Base-by-base conservation (phyloP, 345 rosid genomes). In the Dovyalis caffra region DNA sequence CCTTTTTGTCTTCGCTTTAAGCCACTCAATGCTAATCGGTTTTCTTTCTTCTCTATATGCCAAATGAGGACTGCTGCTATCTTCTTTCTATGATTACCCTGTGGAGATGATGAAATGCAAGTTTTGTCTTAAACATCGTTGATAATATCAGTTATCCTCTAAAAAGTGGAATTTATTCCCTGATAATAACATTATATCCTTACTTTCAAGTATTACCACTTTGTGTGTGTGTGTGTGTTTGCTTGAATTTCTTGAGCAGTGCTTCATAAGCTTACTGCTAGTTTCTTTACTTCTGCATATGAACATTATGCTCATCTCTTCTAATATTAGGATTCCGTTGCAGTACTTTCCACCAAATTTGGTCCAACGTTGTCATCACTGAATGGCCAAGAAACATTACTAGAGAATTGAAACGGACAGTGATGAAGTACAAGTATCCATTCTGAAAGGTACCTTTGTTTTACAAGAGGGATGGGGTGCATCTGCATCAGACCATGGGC, bases 271-370 rank as follows among this genome's bases (percentile, higher is more conserved):
- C 9, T 68, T 16, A 43, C 32, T 45, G 56, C 34, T 6, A 6
- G 66, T 16, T 58, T 71, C 2, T 18, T 56, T 57, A 9, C 23
- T 57, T 37, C 64, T 56, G 57, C 23, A 40, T 28, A n/a, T 65
- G 49, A 74, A 5, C 20, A 10, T 21, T 31, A 28, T 28, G 47
- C 74, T 16, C 32, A 32, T 68, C 60, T 23, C 12, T 64, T 75
- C 49, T 60, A 47, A 80, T 25, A 10, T 18, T 65, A 28, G 43
- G 35, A 8, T 68, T 77, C 56, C 26, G 62, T 74, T 49, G 76
- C 87, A 84, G 89, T 76, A 18, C 66, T 69, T 86, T 69, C 89
- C 87, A 65, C 89, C 29, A 76, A 80, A 70, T 82, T 84, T 70
- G 64, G 75, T 40, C 75, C 70, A 32, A 57, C 26, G 1, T 75